These are phyloP conservation scores for Juglanconis oblonga DNA, from an alignment of 2,329 filamentous ascomycete genomes.

Conservation along the genomic window DNA sequence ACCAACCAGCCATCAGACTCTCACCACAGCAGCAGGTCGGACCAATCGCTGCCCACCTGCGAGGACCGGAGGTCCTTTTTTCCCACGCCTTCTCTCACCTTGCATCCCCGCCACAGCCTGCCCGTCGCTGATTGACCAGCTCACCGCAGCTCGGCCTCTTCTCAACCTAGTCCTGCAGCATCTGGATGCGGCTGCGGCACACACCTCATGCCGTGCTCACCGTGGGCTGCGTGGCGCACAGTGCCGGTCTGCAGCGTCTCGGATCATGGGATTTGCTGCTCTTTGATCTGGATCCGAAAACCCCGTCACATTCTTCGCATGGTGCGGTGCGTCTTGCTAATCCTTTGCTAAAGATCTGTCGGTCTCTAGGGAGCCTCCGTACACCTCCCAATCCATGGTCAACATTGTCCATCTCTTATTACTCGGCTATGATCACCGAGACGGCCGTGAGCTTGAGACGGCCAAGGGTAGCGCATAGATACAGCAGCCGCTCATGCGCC, in stretches of 20 bases:
- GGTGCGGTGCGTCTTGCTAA: neutral
- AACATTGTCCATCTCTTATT: too few relatives aligned
- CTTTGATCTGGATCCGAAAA: neutral
- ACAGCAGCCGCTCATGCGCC: neutral
- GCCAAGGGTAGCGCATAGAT: neutral
- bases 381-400: too few relatives aligned
- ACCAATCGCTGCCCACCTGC: neutral
- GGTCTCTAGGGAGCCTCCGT: neutral
- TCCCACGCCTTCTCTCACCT: conserved; percentile 2
- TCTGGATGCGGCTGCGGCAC: conserved; percentile 8
- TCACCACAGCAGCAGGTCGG: neutral
- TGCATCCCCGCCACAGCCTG: conserved; percentile 6
- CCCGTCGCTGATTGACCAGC: conserved; percentile 13
- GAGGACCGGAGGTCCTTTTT: conserved; percentile 5
- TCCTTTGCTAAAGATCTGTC: neutral
- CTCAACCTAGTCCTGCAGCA: conserved; percentile 12
- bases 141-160: conserved; percentile 7
- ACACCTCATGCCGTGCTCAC: neutral
- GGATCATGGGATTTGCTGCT: neutral
- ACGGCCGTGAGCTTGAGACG: neutral
- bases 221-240: conserved; percentile 4
- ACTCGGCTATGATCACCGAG: neutral
- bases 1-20: neutral
- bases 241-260: conserved; percentile 1
- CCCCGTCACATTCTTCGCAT: conserved; percentile 3